Percentiles rank a stretch among this genome's conserved stretches.
These are phyloP conservation scores for Curvularia sp. DNA, from an alignment of 2,329 filamentous ascomycete species.

Conservation along the genomic window DNA sequence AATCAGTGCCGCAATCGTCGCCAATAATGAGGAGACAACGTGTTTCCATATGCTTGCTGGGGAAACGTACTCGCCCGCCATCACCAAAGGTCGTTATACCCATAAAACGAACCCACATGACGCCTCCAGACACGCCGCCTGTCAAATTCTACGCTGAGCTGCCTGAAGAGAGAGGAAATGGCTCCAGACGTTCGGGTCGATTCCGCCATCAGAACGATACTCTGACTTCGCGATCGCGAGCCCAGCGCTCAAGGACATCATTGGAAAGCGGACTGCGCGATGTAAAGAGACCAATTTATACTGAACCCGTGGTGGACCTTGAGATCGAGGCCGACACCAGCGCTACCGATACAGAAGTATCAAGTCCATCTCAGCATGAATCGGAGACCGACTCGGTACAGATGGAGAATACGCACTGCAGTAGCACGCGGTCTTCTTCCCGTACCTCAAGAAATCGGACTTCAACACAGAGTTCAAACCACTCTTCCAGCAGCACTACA, in stretches of 20 bases:
- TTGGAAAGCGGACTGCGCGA: slow-evolving; percentile 27
- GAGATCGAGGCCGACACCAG: slow-evolving; percentile 1
- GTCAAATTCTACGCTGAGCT: slow-evolving; percentile 28
- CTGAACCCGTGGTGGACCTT: slow-evolving; percentile 10
- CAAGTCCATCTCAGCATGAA: slow-evolving; percentile 2
- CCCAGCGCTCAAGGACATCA: slow-evolving; percentile 24
- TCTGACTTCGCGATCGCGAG: slow-evolving; percentile 8
- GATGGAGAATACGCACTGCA: background rate
- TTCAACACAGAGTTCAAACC: background rate
- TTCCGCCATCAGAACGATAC: slow-evolving; percentile 12
- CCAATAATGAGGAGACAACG: slow-evolving; percentile 30
- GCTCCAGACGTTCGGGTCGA: slow-evolving; percentile 13
- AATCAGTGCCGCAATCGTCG: slow-evolving; percentile 33
- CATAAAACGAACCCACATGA: slow-evolving; percentile 27
- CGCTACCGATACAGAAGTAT: background rate
- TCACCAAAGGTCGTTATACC: slow-evolving; percentile 41
- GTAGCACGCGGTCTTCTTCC: background rate
- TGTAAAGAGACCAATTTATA: slow-evolving; percentile 25
- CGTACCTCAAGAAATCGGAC: background rate
- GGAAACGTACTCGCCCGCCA: slow-evolving; percentile 36
- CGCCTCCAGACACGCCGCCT: slow-evolving; percentile 24
- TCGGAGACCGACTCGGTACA: background rate
- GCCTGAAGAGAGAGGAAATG: slow-evolving; percentile 21
- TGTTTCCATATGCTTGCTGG: slow-evolving; percentile 19
- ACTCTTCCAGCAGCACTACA: background rate